These are phyloP conservation scores for Stagonosporopsis vannaccii DNA, from an alignment of 2,329 filamentous ascomycete species.

Conservation along the genomic window DNA sequence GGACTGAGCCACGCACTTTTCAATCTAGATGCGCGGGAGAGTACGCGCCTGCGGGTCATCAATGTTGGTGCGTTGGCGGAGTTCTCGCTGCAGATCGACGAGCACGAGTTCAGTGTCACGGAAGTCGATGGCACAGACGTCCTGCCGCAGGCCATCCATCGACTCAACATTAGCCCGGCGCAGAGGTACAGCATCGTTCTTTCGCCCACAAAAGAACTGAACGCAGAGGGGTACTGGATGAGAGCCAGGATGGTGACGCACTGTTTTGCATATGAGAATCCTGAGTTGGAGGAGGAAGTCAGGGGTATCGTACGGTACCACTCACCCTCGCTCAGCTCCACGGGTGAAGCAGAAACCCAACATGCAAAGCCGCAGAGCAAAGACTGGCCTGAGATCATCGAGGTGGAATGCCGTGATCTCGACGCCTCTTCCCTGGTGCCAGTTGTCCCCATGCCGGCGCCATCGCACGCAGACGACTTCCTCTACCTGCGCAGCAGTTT, in stretches of 20 bases:
- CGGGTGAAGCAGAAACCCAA: no score
- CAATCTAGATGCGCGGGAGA: constrained; percentile 61
- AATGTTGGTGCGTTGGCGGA: constrained; percentile 74
- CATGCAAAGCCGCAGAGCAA: no score
- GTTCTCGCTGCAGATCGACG: constrained; percentile 66
- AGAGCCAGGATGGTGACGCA: constrained; percentile 67
- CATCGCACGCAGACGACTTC: no score
- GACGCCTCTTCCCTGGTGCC: no score
- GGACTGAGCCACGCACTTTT: no score
- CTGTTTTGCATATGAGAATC: constrained; percentile 66
- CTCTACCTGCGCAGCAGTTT: no score
- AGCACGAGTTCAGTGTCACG: constrained; percentile 67
- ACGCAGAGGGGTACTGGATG: constrained; percentile 49
- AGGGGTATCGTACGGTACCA: no score
- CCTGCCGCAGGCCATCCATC: constrained; percentile 64
- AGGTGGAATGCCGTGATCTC: no score
- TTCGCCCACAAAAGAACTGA: constrained; percentile 54
- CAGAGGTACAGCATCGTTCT: constrained; percentile 69
- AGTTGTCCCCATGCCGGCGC: no score
- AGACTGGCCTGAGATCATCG: no score
- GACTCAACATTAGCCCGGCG: constrained; percentile 70
- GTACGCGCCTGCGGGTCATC: constrained; percentile 75
- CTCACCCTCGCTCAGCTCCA: no score
- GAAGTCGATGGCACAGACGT: constrained; percentile 72
- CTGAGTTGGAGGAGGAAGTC: no score